phyloP scores from a whole-genome alignment of 805 yeast genomes.

The Ogataea paraovalis region DNA sequence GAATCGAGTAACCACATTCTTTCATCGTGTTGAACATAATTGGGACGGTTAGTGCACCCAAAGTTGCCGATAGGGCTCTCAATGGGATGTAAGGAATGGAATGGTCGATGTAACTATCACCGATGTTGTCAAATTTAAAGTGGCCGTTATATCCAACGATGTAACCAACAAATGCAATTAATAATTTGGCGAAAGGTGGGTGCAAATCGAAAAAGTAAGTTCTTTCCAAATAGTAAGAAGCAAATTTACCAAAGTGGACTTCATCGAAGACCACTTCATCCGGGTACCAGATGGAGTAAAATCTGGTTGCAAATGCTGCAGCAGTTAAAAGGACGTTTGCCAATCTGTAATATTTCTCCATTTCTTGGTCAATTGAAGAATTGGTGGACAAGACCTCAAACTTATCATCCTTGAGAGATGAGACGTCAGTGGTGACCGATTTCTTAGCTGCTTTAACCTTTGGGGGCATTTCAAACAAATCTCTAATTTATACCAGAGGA shows the following conservation, averaged over 20 bases:
- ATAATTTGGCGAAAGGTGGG: slow-evolving; percentile 95
- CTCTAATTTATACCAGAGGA: background rate
- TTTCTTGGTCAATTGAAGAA: slow-evolving; percentile 19
- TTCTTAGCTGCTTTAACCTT: slow-evolving; percentile 16
- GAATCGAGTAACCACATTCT: slow-evolving; percentile 74
- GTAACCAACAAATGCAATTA: slow-evolving; percentile 88
- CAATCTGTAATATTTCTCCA: slow-evolving; percentile 29
- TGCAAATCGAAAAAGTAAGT: slow-evolving; percentile 95
- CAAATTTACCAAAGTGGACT: slow-evolving; percentile 84
- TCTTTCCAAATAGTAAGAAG: slow-evolving; percentile 79
- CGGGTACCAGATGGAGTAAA: slow-evolving; percentile 59
- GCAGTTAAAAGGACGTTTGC: slow-evolving; percentile 38
- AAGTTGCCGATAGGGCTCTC: slow-evolving; percentile 73
- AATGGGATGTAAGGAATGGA: slow-evolving; percentile 84
- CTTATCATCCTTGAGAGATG: background rate
- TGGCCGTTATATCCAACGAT: slow-evolving; percentile 86
- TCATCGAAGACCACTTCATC: slow-evolving; percentile 81
- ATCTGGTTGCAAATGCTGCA: slow-evolving; percentile 50
- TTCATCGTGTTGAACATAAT: slow-evolving; percentile 79
- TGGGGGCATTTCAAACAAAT: slow-evolving; percentile 19
- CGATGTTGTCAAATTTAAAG: slow-evolving; percentile 88
- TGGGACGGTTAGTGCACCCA: slow-evolving; percentile 81
- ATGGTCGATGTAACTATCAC: slow-evolving; percentile 72
- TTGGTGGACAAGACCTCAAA: slow-evolving; percentile 4
- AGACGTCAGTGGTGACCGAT: slow-evolving; percentile 3